These are phyloP conservation scores for Trichomonas gallinae DNA, from an alignment of 208 protist species.

Conservation along the genomic window DNA sequence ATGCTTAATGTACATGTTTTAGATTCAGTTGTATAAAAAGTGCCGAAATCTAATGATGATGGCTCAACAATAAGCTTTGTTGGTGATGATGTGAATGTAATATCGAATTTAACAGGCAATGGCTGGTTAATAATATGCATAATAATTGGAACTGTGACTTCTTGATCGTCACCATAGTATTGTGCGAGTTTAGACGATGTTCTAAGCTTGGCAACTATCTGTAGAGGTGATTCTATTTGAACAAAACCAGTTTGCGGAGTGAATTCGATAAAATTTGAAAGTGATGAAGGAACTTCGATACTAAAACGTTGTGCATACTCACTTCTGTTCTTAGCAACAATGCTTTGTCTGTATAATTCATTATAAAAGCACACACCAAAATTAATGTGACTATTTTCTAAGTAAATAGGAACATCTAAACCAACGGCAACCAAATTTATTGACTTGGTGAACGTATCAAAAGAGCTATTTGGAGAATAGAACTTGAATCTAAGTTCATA, in stretches of 20 bases:
- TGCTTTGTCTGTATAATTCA: not conserved
- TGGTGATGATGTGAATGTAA: not conserved
- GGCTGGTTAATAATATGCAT: not conserved
- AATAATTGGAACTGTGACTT: not conserved
- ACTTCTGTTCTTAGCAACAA: not conserved
- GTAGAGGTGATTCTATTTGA: not conserved
- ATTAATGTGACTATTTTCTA: not conserved
- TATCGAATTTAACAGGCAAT: not conserved
- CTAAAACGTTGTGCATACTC: not conserved
- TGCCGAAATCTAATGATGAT: not conserved
- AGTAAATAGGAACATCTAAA: not conserved
- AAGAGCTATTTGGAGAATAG: not conserved
- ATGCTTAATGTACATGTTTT: not conserved
- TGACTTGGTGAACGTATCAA: not conserved
- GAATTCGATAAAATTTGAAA: not conserved
- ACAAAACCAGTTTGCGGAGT: not conserved
- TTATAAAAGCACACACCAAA: slow-evolving; percentile 14
- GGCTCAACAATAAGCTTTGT: not conserved
- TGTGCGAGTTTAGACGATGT: not conserved
- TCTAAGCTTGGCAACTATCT: not conserved
- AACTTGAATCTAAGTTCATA: not conserved
- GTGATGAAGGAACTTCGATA: not conserved
- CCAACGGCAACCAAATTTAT: not conserved
- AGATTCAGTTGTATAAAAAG: not conserved
- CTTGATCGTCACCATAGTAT: not conserved